phyloP scores from a whole-genome alignment of 352 stramenopile species.

The Elongisporangium senticosum region DNA sequence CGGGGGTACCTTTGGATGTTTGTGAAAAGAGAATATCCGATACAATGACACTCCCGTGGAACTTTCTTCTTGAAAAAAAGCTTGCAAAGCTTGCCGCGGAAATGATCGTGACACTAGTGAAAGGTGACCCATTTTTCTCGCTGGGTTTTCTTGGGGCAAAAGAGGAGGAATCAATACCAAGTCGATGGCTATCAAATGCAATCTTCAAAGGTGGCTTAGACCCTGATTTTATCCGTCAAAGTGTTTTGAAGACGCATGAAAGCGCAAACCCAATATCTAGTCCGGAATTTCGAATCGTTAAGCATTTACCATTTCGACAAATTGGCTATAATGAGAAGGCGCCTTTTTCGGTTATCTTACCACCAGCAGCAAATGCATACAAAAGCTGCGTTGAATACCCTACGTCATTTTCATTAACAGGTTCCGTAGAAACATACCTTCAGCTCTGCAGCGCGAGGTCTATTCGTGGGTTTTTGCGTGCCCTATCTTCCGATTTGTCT shows the following conservation, averaged over 20 bases:
- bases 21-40: slow-evolving; percentile 10
- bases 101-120: slow-evolving; percentile 47
- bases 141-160: background rate
- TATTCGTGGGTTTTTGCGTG: background rate
- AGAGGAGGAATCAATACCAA: background rate
- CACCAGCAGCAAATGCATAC: slow-evolving; percentile 4
- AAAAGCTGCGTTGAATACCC: background rate
- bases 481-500: background rate
- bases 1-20: background rate
- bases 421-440: background rate
- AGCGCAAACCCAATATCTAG: background rate
- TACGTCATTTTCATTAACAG: background rate
- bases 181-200: slow-evolving; percentile 20
- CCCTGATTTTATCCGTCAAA: slow-evolving; percentile 5
- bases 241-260: background rate
- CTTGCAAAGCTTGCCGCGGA: slow-evolving; percentile 43
- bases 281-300: background rate
- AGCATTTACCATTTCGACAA: background rate
- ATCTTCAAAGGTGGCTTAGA: slow-evolving; percentile 29
- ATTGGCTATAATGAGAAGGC: background rate
- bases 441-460: background rate
- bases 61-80: slow-evolving; percentile 57
- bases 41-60: slow-evolving; percentile 41
- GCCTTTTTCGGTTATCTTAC: slow-evolving; percentile 35
- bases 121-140: slow-evolving; percentile 30